Evolutionary conservation across 441 rosid genomes (phyloP).

Genomic region (Mallotus japonicus): DNA sequence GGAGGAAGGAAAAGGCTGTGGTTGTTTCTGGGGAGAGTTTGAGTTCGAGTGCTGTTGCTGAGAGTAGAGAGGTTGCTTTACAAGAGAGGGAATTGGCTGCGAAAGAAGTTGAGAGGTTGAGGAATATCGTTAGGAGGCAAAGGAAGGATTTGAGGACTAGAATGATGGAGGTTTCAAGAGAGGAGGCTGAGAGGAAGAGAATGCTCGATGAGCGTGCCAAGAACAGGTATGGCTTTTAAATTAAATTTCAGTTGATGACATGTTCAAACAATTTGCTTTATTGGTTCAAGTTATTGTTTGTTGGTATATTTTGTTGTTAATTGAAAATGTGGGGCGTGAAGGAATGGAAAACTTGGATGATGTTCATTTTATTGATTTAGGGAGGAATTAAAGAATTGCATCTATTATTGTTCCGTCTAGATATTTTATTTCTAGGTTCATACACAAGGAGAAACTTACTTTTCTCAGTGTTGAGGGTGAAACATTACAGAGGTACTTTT

Average conservation of each 20-base stretch:
- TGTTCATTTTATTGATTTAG: not conserved
- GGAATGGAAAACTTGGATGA: not conserved
- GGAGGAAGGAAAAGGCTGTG: conserved; percentile 52
- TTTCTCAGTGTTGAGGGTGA: not conserved
- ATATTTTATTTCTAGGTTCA: not conserved
- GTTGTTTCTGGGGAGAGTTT: conserved; percentile 43
- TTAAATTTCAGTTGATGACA: not conserved
- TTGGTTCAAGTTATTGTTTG: not conserved
- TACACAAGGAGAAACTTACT: not conserved
- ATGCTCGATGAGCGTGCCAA: conserved; percentile 89
- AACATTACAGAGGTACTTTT: not conserved
- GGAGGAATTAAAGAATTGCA: not conserved
- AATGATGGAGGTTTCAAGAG: conserved; percentile 89
- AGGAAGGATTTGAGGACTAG: conserved; percentile 78
- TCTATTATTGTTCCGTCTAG: not conserved
- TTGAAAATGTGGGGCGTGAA: not conserved
- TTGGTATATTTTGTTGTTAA: not conserved
- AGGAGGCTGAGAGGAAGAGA: conserved; percentile 89
- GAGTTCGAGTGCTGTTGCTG: conserved; percentile 26
- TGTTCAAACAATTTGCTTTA: not conserved
- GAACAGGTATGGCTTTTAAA: conserved; percentile 52
- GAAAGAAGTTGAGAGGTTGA: conserved; percentile 81
- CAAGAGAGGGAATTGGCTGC: conserved; percentile 70
- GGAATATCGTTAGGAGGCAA: conserved; percentile 70
- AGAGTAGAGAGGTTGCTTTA: conserved; percentile 66